Evolutionary conservation across 2,329 filamentous ascomycete species (phyloP).

Genomic region (Alternaria ventricosa): DNA sequence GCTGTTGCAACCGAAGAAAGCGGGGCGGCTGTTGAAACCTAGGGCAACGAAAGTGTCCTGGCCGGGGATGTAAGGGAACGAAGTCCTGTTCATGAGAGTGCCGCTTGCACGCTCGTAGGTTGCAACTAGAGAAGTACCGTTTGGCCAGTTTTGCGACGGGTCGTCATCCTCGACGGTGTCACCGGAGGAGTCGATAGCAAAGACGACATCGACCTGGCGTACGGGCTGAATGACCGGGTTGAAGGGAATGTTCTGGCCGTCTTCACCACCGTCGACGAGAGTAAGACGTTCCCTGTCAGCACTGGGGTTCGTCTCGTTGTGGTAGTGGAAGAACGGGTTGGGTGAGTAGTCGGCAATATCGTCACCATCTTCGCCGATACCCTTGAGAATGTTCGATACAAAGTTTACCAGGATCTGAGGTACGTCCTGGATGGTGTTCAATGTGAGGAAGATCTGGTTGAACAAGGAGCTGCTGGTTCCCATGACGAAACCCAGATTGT

Average conservation of each 20-base stretch:
- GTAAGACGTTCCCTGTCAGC: constrained; percentile 64
- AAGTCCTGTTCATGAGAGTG: constrained; percentile 68
- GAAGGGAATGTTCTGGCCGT: constrained; percentile 79
- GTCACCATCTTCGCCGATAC: constrained; percentile 65
- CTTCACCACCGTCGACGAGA: constrained; percentile 79
- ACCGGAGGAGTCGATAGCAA: constrained; percentile 78
- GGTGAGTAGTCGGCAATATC: constrained; percentile 77
- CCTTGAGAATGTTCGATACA: constrained; percentile 59
- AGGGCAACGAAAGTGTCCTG: constrained; percentile 80
- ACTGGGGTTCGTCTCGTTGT: constrained; percentile 65
- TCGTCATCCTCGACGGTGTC: constrained; percentile 61
- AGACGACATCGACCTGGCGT: constrained; percentile 79
- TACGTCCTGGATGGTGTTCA: constrained; percentile 62
- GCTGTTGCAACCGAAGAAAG: constrained; percentile 80
- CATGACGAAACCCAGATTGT: constrained; percentile 83
- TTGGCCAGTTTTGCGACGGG: constrained; percentile 68
- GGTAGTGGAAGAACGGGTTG: constrained; percentile 76
- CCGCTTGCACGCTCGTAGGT: constrained; percentile 73
- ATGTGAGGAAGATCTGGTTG: constrained; percentile 74
- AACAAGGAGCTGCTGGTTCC: constrained; percentile 86
- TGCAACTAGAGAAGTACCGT: constrained; percentile 75
- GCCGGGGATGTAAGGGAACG: constrained; percentile 76
- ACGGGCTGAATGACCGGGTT: constrained; percentile 76
- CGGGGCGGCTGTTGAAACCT: constrained; percentile 74
- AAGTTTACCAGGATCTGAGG: constrained; percentile 60